Evolutionary conservation across 371 early-diverging fungal genomes (phyloP), one percentile per base, ranked within the genome.

Genomic region (Mucor plumbeus): DNA sequence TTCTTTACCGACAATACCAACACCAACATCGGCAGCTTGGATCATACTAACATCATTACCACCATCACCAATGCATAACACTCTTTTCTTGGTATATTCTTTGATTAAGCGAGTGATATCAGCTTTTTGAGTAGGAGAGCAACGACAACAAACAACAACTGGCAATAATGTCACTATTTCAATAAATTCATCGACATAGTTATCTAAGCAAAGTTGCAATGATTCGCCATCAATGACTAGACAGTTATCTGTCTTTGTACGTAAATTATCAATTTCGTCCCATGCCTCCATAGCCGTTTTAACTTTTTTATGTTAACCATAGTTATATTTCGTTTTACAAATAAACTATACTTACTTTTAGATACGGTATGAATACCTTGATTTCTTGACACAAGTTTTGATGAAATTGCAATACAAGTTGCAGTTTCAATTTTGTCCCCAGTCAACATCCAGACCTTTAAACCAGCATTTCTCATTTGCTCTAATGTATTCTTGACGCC

Each of bases 1-100:
- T 81, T 99, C 99, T 81, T 97, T 97, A 59, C 99, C 99, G 8
- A 95, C 96, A 69, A 99, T 95, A 34, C 99, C 99, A 7, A 99
- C 90, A 63, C 91, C 84, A n/a, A 99, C 94, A 80, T 98, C 91
- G 0, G 99, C 99, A 4, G 95, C 96, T 73, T 96, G 96, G 67
- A 99, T 99, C 99, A 99, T 99, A 36, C 94, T 92, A 19, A 99
- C 99, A 77, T 99, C 99, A 77, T 99, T 99, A 56, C 99, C 99
- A 57, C 99, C 99, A 80, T 99, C 99, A 43, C 99, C 99, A 61
- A 99, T 97, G 53, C 95, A 95, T 61, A 92, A 90, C 6, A 97
- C 92, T 4, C 92, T 83, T 64, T 92, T 91, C 26, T 88, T 82
- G 0, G 95, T 93, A 64, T 84, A 83, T 8, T 87, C 76, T 74